phyloP scores from a whole-genome alignment of 441 rosid genomes.

The Adansonia rubrostipa region DNA sequence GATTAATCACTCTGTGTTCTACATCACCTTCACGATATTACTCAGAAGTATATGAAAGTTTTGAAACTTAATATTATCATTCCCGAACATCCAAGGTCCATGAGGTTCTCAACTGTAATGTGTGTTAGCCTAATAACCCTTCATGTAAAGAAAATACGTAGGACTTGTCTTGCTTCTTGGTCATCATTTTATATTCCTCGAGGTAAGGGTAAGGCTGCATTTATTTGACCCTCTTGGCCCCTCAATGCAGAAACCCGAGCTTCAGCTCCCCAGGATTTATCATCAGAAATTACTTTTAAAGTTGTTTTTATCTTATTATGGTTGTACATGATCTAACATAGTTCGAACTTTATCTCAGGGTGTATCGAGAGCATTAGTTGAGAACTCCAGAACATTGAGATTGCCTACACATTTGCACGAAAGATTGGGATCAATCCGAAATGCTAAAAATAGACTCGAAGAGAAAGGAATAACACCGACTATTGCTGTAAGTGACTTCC shows the following conservation, averaged over 20 bases:
- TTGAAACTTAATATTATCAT: neutral
- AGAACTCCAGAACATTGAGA: slow-evolving; percentile 79
- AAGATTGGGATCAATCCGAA: slow-evolving; percentile 79
- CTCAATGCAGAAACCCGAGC: neutral
- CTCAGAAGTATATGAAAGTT: neutral
- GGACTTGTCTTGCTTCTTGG: neutral
- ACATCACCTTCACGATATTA: neutral
- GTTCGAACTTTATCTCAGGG: slow-evolving; percentile 56
- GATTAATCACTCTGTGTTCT: neutral
- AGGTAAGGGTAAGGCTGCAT: too few relatives aligned
- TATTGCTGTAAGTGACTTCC: slow-evolving; percentile 69
- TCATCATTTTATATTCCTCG: neutral
- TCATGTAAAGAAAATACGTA: neutral
- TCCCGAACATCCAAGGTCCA: neutral
- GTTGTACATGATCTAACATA: slow-evolving; percentile 21
- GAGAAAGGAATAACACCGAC: slow-evolving; percentile 88
- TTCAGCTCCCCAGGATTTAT: neutral
- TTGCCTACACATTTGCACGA: slow-evolving; percentile 86
- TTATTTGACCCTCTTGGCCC: neutral
- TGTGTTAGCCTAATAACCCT: neutral
- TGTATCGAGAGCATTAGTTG: slow-evolving; percentile 82
- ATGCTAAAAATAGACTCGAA: slow-evolving; percentile 81
- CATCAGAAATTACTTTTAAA: neutral
- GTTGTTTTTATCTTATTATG: neutral
- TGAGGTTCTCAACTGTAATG: neutral